Evolutionary conservation across 2,329 filamentous ascomycete species (phyloP).

Genomic region (Dothidotthia symphoricarpi): DNA sequence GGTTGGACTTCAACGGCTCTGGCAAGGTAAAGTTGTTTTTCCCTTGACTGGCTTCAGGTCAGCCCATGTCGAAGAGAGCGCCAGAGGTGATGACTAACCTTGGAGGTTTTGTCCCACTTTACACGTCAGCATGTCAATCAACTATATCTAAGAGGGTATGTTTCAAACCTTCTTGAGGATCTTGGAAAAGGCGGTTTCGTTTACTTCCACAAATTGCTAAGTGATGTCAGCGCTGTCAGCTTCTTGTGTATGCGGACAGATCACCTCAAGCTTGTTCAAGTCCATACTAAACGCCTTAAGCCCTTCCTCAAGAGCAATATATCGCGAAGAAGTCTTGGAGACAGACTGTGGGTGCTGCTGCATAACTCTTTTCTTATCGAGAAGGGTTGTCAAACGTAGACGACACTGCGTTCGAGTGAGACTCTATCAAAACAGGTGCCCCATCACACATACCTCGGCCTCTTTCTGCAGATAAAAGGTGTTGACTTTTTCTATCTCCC

Average conservation of each 20-base stretch:
- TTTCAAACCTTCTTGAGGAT: slow-evolving; percentile 83
- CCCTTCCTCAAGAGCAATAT: slow-evolving; percentile 91
- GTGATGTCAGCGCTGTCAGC: slow-evolving; percentile 26
- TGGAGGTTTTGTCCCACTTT: slow-evolving; percentile 97
- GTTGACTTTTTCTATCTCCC: slow-evolving; percentile 98
- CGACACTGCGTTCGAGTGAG: slow-evolving; percentile 67
- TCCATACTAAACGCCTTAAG: slow-evolving; percentile 97
- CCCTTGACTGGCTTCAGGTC: slow-evolving; percentile 66
- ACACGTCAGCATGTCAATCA: slow-evolving; percentile 38
- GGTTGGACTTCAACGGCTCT: slow-evolving; percentile 95
- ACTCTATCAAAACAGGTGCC: slow-evolving; percentile 3
- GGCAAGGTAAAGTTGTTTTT: slow-evolving; percentile 95
- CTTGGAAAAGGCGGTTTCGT: slow-evolving; percentile 96
- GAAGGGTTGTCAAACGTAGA: slow-evolving; percentile 82
- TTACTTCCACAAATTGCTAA: slow-evolving; percentile 95
- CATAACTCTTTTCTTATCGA: slow-evolving; percentile 92
- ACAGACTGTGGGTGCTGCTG: slow-evolving; percentile 73
- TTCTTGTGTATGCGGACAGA: slow-evolving; percentile 21
- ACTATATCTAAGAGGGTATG: slow-evolving; percentile 1
- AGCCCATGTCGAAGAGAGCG: slow-evolving; percentile 25
- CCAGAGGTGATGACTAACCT: slow-evolving; percentile 52
- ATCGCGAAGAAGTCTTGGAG: slow-evolving; percentile 87
- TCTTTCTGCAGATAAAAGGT: slow-evolving; percentile 97
- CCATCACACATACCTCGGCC: slow-evolving; percentile 71
- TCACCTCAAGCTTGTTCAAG: slow-evolving; percentile 81